Conservation (phyloP, 768 basidiomycete genomes). For the Agaricus blazei region DNA sequence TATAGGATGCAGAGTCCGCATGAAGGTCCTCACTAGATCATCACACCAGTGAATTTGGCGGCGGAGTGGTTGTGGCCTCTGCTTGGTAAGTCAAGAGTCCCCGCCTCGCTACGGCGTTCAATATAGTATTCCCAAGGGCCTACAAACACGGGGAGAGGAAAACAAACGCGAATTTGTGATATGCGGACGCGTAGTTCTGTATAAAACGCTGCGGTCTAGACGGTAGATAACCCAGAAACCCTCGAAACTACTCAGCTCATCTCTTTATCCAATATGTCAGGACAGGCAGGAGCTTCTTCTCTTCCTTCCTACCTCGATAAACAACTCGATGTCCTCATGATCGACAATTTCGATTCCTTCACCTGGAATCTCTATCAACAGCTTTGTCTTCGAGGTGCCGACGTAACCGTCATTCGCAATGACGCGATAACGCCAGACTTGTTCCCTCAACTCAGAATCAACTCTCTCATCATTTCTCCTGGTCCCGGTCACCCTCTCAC, state of each 20-base stretch:
- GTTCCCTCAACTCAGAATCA: slow-evolving; percentile 66
- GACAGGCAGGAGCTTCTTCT: slow-evolving; percentile 6
- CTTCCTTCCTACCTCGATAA: slow-evolving; percentile 41
- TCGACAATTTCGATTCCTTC: slow-evolving; percentile 98
- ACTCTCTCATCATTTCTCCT: slow-evolving; percentile 87
- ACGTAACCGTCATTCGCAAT: slow-evolving; percentile 91
- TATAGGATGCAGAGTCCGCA: too few species aligned
- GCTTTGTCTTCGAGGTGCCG: slow-evolving; percentile 78
- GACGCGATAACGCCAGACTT: slow-evolving; percentile 76
- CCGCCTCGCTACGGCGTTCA: too few species aligned
- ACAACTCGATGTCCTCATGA: slow-evolving; percentile 75
- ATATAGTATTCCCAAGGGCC: too few species aligned
- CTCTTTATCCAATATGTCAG: slow-evolving; percentile 20
- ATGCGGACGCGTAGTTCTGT: not conserved
- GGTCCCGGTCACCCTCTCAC: slow-evolving; percentile 94
- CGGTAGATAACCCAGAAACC: not conserved
- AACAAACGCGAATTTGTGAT: too few species aligned
- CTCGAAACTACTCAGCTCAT: not conserved
- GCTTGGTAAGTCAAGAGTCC: too few species aligned
- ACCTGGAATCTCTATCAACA: slow-evolving; percentile 98
- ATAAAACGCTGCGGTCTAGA: slow-evolving; percentile 7
- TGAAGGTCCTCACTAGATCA: too few species aligned
- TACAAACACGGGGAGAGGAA: too few species aligned
- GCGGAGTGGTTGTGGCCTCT: too few species aligned
- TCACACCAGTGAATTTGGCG: too few species aligned